These are phyloP conservation scores for Casuarina cunninghamiana DNA, from an alignment of 306 rosid genomes.

Conservation along the genomic window DNA sequence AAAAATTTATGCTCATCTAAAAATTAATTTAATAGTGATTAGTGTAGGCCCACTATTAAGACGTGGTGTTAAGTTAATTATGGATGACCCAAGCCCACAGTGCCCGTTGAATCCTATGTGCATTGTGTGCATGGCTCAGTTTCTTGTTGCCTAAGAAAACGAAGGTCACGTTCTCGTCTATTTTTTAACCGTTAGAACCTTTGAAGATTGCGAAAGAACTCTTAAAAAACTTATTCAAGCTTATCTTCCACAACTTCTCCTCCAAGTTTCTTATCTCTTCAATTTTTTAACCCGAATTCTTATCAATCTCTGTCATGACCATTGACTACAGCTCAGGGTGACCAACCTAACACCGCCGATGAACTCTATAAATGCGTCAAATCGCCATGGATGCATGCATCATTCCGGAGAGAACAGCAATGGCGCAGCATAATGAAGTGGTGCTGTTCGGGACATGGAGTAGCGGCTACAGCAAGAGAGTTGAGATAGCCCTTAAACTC, in stretches of 20 bases:
- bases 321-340: background rate
- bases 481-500: slow-evolving; percentile 39
- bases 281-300: too few species aligned
- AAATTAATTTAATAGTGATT: too few species aligned
- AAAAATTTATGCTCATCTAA: too few species aligned
- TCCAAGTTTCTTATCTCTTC: background rate
- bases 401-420: slow-evolving; percentile 17
- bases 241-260: too few species aligned
- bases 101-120: background rate
- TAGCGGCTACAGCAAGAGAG: slow-evolving; percentile 26
- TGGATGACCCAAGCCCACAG: background rate
- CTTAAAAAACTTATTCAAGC: too few species aligned
- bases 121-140: background rate
- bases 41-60: background rate
- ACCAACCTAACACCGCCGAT: background rate
- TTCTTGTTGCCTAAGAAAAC: background rate
- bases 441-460: slow-evolving; percentile 35
- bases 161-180: background rate
- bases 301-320: background rate
- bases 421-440: slow-evolving; percentile 31
- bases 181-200: background rate
- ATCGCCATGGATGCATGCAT: background rate
- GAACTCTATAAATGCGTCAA: background rate
- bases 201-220: background rate
- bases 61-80: background rate